Evolutionary conservation across 106 monocot species (phyloP), one percentile per base, ranked within the genome.

Genomic region (Dactylorhiza incarnata): DNA sequence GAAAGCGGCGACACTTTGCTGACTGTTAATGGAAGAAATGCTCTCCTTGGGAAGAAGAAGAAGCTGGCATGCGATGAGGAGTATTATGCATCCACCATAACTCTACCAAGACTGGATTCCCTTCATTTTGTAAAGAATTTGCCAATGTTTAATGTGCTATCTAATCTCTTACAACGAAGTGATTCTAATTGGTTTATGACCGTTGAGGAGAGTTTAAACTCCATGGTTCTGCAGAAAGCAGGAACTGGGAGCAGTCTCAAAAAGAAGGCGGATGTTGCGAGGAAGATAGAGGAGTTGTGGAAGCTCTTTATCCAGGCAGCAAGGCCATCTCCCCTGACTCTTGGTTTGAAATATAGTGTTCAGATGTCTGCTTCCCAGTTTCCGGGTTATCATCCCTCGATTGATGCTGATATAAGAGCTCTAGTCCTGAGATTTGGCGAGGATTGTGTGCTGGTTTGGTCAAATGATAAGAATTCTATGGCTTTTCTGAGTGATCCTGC

Each of bases 321-420:
- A 0, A 94, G 79, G 53, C 76, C 91, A 15, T 91, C 97, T 25
- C 80, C 87, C 17, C 76, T 84, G 16, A 89, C 86, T 25, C 45
- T 93, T 6, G 87, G 89, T 1, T 61, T 79, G 19, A 93, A 91
- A 75, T 77, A 87, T 13, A 89, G 91, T 45, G 47, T 77, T 17
- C 87, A 82, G 17, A 75, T 93, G 10, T 48, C 53, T 14, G 80
- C 81, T 63, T 15, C 66, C 23, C 76, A 84, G 73, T 86, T 75
- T 52, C 88, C 83, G 2, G 68, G 65, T 4, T 91, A 88, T 62
- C 89, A 94, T 74, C 83, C 91, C 26, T 19, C 86, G 20, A 80
- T 99, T 6, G 97, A 99, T 67, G 89, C 94, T 14, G 97, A 99
- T 86, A 88, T 94, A 26, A 99, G 89, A 63, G 87, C 94, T 62